phyloP scores from a whole-genome alignment of 2,329 filamentous ascomycete species.

The Fusarium ramigenum region DNA sequence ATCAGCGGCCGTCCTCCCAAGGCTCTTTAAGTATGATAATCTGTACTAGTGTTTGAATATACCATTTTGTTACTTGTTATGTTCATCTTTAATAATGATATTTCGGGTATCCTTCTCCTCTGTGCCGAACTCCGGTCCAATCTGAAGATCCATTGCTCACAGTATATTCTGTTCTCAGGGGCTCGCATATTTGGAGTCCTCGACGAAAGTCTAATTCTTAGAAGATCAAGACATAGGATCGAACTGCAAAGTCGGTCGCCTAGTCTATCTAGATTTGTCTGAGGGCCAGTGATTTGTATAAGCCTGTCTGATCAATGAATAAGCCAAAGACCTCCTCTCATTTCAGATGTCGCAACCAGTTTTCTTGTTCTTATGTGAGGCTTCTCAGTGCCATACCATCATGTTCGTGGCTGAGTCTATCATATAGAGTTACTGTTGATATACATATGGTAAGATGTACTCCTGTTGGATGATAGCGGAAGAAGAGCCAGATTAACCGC shows the following conservation, averaged over 20 bases:
- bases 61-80: conserved; percentile 14
- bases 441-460: neutral
- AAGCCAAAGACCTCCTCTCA: neutral
- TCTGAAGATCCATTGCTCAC: neutral
- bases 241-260: neutral
- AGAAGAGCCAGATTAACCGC: neutral
- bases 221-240: neutral
- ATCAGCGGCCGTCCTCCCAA: neutral
- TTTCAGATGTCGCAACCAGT: neutral
- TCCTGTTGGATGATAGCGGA: too few relatives aligned
- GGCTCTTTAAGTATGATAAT: neutral
- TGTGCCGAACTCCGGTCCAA: neutral
- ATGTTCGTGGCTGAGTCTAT: neutral
- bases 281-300: neutral
- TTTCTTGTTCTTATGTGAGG: neutral
- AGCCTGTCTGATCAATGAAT: neutral
- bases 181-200: neutral
- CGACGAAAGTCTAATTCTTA: neutral
- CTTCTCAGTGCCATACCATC: neutral
- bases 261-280: neutral
- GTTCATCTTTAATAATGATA: neutral
- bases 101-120: neutral
- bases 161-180: neutral
- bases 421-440: neutral
- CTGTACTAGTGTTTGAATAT: conserved; percentile 1